Evolutionary conservation across 768 basidiomycete genomes (phyloP), one percentile per base, ranked within the genome.

Genomic region (Mycena amicta): DNA sequence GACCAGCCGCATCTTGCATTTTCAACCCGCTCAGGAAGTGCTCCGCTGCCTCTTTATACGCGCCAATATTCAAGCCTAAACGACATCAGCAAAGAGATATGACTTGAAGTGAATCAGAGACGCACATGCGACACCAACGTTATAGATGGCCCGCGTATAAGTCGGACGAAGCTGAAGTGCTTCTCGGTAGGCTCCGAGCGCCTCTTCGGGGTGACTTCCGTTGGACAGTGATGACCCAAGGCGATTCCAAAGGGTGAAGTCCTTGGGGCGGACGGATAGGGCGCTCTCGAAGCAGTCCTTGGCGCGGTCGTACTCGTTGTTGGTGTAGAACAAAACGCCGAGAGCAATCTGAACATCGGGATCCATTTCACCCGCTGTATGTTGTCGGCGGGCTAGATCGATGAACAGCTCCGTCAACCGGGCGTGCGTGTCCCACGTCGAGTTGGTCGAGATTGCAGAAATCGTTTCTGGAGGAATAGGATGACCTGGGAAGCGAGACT

Each of bases 41-140:
- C 66, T 99, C 97, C 3, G 93, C 93, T 1, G 97, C 95, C 75
- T 99, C 97, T 68, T 92, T 89, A 72, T 92, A 83, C 8, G 94
- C 93, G 8, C 95, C 95, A 52, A 98, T 96, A 70, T 99, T 99
- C 60, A 99, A 74, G 68, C 96, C 94, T 97, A 57, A 50, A 22
- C 20, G 8, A 45, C 43, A 8, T 45, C 8, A 50, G 28, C 61
- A 47, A 53, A 54, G 33, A 54, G 15, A 25, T 40, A 58, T 23
- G n/a, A 62, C 50, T 11, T 56, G 49, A 26, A 27, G 16, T 33
- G 25, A 33, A 28, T 46, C 25, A 57, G 52, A 47, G 27, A 84
- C 92, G 66, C 68, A 95, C 95, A 99, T 22, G 95, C 95, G 26
- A 99, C 97, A 43, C 95, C 97, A 31, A 99, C 92, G 67, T 99